Conservation (phyloP, 768 basidiomycete species). For the Boletus rubropictus region DNA sequence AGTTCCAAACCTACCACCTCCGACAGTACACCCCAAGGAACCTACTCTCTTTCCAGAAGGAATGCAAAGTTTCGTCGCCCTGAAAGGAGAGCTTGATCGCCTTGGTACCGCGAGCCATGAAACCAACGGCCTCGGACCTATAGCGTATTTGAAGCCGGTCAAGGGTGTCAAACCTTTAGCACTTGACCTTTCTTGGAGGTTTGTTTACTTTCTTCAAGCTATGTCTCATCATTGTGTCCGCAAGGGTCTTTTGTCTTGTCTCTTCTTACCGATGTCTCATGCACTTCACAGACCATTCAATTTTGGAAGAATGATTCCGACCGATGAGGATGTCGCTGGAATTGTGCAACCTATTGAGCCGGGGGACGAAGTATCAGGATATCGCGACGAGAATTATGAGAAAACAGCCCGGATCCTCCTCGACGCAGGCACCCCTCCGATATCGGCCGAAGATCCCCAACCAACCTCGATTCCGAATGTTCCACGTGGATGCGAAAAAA, state of each 20-base stretch:
- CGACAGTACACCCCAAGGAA: conserved; percentile 41
- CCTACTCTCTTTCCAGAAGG: conserved; percentile 31
- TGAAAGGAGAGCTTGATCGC: conserved; percentile 9
- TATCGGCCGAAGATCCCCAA: conserved; percentile 11
- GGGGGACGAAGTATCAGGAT: conserved; percentile 12
- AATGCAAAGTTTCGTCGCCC: conserved; percentile 26
- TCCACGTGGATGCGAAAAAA: conserved; percentile 18
- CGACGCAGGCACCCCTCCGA: neutral
- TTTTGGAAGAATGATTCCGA: conserved; percentile 30
- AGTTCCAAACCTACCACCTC: conserved; percentile 56
- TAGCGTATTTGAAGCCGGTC: conserved; percentile 41
- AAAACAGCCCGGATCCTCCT: conserved; percentile 11
- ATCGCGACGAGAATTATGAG: conserved; percentile 12
- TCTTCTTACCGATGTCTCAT: neutral
- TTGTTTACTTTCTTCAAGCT: conserved; percentile 17
- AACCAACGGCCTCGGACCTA: conserved; percentile 1
- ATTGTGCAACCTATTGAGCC: conserved; percentile 13
- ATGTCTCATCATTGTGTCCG: neutral
- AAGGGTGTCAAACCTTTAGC: conserved; percentile 55
- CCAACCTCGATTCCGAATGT: neutral
- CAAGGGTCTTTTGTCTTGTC: neutral
- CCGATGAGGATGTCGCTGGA: conserved; percentile 27
- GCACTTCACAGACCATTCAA: conserved; percentile 42
- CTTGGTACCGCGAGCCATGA: neutral
- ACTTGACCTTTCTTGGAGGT: conserved; percentile 68